Evolutionary conservation across 192 early-diverging fungal species (phyloP), one percentile per base, ranked within the genome.

Genomic region (Backusella circina): DNA sequence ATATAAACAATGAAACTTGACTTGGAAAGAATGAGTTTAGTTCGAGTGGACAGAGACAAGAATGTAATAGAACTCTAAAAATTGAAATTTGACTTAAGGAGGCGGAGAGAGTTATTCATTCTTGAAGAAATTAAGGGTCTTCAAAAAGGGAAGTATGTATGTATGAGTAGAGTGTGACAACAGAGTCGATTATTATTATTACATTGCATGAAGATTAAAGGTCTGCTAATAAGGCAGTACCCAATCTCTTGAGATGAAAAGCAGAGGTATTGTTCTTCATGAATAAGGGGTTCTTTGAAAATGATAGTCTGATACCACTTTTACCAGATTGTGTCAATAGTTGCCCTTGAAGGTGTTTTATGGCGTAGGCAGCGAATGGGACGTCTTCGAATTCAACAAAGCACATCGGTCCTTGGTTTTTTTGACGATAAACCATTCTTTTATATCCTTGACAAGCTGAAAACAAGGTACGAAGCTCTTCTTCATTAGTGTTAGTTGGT

Each of bases 351-450:
- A 97, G 87, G 64, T 97, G 92, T 65, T 84, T 87, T 83, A 98
- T 87, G 16, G 95, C 95, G 57, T 94, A 91, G 23, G 95, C 96
- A 16, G 97, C 97, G 82, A 87, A 96, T 32, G 89, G 84, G 31
- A 99, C 94, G 84, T 92, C 93, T 68, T 98, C 97, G 92, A 99
- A 99, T 88, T 99, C 97, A 37, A 99, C 96, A 93, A 99, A 99
- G 83, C 97, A 98, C 94, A 99, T 98, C 15, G 96, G 97, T 0
- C 97, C 97, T 77, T 96, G 96, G 36, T 93, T 89, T 75, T 97
- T 93, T 41, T 86, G 87, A 38, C 92, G 88, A 88, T 93, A 98
- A 66, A 90, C 93, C 85, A 99, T 87, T 28, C 97, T 90, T 72
- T 94, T 93, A 90, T 93, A 99, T 1, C 97, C 97, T 9, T 87